Evolutionary conservation across 2,329 filamentous ascomycete species (phyloP), one percentile per base, ranked within the genome.

Genomic region (Calonectria pseudoreteaudii): DNA sequence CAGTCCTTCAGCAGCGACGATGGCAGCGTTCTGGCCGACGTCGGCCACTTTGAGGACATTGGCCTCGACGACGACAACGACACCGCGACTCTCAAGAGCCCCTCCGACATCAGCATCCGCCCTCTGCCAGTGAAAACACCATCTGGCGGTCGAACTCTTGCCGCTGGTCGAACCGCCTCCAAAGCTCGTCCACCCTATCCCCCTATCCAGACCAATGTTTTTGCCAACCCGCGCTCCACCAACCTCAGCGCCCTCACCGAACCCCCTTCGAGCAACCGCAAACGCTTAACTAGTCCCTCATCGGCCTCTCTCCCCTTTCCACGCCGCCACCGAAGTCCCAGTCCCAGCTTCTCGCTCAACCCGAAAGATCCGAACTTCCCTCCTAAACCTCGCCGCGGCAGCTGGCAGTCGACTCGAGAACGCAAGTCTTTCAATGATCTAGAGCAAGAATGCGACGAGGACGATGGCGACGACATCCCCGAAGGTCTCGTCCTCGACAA

Each of bases 41-140:
- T 93, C 72, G 92, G 92, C 76, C 93, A 98, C 83, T 98, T 98
- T 80, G 96, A 98, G 83, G 96, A 98, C 77, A 98, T 98, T 82
- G 95, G 94, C 16, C 91, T 98, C 36, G 93, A 95, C 79, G 93
- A 95, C 75, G 88, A 84, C 80, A 71, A 95, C 75, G 88, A 83
- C 80, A 71, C 80, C 77, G 71, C 84, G 83, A 90, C 90, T 44
- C 90, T 90, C 76, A 89, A 88, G 74, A 82, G 86, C 47, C 86
- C 86, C 11, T 87, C 86, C 47, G 84, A 87, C 41, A 82, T 86
- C 67, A 86, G 88, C 74, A 80, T 87, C 68, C 75, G 84, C 80
- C 67, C 83, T 80, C 66, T 78, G 68, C 49, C 76, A 62, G 75
- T 74, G 71, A 85, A 81, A 77, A 82, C 73, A 31, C 74, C 80